A percentile compares a stretch with the other conserved stretches of the same genome.
phyloP scores from a whole-genome alignment of 352 stramenopile genomes.

The Peronospora belbahrii region DNA sequence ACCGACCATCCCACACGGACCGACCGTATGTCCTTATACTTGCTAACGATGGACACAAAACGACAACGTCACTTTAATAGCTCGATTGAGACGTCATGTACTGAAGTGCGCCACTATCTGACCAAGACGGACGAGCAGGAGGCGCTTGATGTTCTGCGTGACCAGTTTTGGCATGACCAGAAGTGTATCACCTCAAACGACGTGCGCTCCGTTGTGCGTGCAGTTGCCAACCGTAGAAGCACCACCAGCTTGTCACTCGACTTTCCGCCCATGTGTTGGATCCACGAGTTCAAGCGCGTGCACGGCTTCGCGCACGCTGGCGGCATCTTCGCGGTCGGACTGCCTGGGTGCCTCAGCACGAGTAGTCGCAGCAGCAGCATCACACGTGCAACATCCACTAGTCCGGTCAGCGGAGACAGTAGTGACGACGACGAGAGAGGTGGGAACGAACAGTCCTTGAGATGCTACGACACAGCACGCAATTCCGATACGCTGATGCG shows the following conservation, averaged over 20 bases:
- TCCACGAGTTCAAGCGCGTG: slow-evolving; percentile 37
- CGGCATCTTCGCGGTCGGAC: slow-evolving; percentile 2
- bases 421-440: slow-evolving; percentile 8
- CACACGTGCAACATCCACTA: not conserved
- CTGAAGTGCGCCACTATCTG: slow-evolving; percentile 19
- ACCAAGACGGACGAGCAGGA: slow-evolving; percentile 34
- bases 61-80: no score
- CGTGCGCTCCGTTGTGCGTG: slow-evolving; percentile 47
- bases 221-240: slow-evolving; percentile 33
- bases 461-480: not conserved
- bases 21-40: no score
- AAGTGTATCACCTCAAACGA: slow-evolving; percentile 48
- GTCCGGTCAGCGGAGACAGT: not conserved
- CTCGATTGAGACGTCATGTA: slow-evolving; percentile 23
- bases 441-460: not conserved
- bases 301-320: slow-evolving; percentile 30
- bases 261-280: slow-evolving; percentile 41
- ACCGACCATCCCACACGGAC: no score
- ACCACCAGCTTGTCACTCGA: slow-evolving; percentile 28
- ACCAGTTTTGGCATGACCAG: slow-evolving; percentile 44
- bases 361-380: slow-evolving; percentile 1
- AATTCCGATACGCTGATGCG: not conserved
- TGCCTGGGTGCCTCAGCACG: slow-evolving; percentile 3
- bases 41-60: no score
- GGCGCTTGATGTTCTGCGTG: slow-evolving; percentile 34